These are phyloP conservation scores for Neurospora discreta DNA, from an alignment of 495 filamentous ascomycete genomes.

Conservation along the genomic window DNA sequence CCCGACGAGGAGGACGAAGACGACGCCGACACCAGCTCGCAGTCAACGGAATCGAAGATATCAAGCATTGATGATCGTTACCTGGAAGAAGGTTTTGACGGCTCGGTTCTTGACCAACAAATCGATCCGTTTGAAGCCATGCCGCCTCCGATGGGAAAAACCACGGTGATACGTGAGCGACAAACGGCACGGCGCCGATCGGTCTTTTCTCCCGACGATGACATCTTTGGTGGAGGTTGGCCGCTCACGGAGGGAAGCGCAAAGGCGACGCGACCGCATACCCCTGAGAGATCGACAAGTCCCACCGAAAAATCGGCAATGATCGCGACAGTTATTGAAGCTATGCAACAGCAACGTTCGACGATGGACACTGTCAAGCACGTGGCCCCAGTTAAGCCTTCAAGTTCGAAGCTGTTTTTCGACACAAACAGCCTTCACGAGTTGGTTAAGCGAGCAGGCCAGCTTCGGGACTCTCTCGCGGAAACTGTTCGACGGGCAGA, in stretches of 20 bases:
- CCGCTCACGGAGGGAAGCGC: conserved; percentile 23
- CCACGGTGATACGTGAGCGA: conserved; percentile 32
- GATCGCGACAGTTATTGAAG: conserved; percentile 62
- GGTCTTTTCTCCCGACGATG: conserved; percentile 51
- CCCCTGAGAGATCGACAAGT: conserved; percentile 23
- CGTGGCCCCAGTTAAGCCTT: conserved; percentile 26
- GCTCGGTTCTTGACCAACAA: conserved; percentile 19
- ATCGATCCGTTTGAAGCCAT: conserved; percentile 25
- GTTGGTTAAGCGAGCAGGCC: conserved; percentile 72
- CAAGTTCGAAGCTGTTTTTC: conserved; percentile 73
- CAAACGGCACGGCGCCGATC: conserved; percentile 36
- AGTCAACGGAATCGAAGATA: conserved; percentile 20
- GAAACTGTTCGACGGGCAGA: conserved; percentile 74
- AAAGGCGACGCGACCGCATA: conserved; percentile 23
- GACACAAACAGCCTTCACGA: conserved; percentile 83
- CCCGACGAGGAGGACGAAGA: conserved; percentile 58
- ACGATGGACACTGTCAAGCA: conserved; percentile 36
- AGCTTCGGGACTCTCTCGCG: conserved; percentile 59
- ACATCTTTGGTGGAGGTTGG: conserved; percentile 48
- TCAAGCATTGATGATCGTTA: conserved; percentile 39
- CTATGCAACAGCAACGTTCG: conserved; percentile 56
- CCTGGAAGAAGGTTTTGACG: conserved; percentile 46
- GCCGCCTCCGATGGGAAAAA: conserved; percentile 29
- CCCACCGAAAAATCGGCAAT: conserved; percentile 45
- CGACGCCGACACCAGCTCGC: conserved; percentile 15